Percentiles rank a stretch among this genome's conserved stretches.
Evolutionary conservation across 495 filamentous ascomycete genomes (phyloP).

Genomic region (Neurospora terricola): DNA sequence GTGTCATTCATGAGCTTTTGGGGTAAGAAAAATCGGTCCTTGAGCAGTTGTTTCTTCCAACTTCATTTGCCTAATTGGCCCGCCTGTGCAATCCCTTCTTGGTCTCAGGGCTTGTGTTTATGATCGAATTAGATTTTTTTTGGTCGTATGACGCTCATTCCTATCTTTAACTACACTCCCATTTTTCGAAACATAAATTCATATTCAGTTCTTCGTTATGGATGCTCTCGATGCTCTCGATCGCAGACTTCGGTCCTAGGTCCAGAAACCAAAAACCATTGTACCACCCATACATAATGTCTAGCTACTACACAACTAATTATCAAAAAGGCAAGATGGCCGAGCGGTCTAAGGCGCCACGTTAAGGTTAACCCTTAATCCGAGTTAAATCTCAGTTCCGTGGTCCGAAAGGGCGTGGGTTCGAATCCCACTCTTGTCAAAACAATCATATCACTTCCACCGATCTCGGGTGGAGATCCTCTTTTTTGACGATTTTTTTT

Average conservation of each 20-base stretch:
- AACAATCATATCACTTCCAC: not conserved
- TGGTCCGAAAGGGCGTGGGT: constrained; percentile 28
- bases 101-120: not conserved
- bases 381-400: constrained; percentile 1
- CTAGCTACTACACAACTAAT: not conserved
- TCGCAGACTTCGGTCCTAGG: not conserved
- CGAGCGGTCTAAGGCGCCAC: not conserved
- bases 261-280: not conserved
- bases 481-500: not conserved
- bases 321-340: not conserved
- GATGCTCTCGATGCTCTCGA: not conserved
- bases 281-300: not conserved
- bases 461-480: not conserved
- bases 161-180: no score
- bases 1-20: not conserved
- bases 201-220: no score
- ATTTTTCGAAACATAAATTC: no score
- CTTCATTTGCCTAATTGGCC: not conserved
- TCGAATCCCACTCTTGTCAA: constrained; percentile 28
- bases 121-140: no score
- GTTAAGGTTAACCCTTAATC: not conserved
- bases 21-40: not conserved
- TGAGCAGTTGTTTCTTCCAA: not conserved
- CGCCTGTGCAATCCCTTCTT: not conserved
- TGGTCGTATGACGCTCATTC: no score